These are phyloP conservation scores for Colletotrichum noveboracense DNA, from an alignment of 2,329 filamentous ascomycete genomes.

Conservation along the genomic window DNA sequence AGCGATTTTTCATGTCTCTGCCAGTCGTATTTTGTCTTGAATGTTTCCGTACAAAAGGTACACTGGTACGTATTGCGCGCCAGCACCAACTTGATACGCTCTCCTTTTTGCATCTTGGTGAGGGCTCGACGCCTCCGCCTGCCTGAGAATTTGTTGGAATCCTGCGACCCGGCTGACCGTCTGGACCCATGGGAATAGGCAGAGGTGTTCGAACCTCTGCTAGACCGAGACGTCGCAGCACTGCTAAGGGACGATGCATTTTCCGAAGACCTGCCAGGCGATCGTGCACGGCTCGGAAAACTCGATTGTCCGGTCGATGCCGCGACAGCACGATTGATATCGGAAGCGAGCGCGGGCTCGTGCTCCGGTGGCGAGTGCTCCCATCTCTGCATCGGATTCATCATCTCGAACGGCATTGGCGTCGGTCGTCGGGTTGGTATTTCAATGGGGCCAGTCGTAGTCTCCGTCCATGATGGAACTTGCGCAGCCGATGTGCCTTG, in stretches of 20 bases:
- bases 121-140: background rate
- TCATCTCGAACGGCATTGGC: slow-evolving; percentile 33
- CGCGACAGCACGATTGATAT: slow-evolving; percentile 24
- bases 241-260: slow-evolving; percentile 15
- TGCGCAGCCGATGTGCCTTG: slow-evolving; percentile 56
- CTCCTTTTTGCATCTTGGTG: background rate
- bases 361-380: slow-evolving; percentile 26
- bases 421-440: slow-evolving; percentile 53
- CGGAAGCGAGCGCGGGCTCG: slow-evolving; percentile 25
- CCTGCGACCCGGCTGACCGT: slow-evolving; percentile 18
- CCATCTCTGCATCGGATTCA: slow-evolving; percentile 25
- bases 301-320: slow-evolving; percentile 12
- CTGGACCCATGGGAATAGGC: slow-evolving; percentile 35
- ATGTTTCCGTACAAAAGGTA: slow-evolving; percentile 52
- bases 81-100: background rate
- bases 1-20: slow-evolving; percentile 55
- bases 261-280: slow-evolving; percentile 27
- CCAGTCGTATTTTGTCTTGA: slow-evolving; percentile 51
- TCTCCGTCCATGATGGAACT: slow-evolving; percentile 42
- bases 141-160: background rate
- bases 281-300: slow-evolving; percentile 16
- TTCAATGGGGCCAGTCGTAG: slow-evolving; percentile 48
- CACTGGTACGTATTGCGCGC: slow-evolving; percentile 39
- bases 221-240: slow-evolving; percentile 11
- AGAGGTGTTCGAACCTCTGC: slow-evolving; percentile 23